Base-by-base conservation (phyloP, 2,329 filamentous ascomycete genomes). In the Penicillium verrucosum region DNA sequence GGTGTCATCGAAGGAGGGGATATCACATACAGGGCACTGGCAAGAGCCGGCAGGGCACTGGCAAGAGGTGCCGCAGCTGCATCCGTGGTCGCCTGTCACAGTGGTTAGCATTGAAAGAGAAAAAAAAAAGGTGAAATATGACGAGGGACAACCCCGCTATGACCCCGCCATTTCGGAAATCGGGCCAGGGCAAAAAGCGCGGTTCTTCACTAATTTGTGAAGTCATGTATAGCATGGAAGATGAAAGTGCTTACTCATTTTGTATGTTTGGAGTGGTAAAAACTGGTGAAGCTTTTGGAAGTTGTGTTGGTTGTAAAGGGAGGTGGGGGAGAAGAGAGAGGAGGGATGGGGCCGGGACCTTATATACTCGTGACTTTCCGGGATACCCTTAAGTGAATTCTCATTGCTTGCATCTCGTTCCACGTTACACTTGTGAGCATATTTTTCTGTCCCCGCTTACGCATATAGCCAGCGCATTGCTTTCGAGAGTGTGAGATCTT, bases 61-160 rank as follows among this genome's bases (percentile, higher is more conserved):
- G 72, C 73, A 76, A 58, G 72, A 72, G 65, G 68, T 56, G 60
- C 74, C 74, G 66, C 73, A 76, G 68, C 66, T 71, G 70, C 74
- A 76, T 60, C 64, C 66, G 72, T 74, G 73, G 57, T 72, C 71
- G 61, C 62, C 65, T 71, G 51, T 60, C 16, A 18, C 11, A 12
- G 43, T 59, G 29, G 59, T 62, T 46, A 66, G 55, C 41, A 54
- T 58, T 30, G 23, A 14, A 40, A 55, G 34, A 9, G 9, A 5
- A 37, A 8, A 27, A 41, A 37, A 9, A 9, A 38, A 25, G 16
- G 16, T 37, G 48, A 41, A 57, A 48, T 45, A 54, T 42, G 48
- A 48, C 27, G 25, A 42, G 45, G 42, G 45, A 37, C 48, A 40
- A 50, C 45, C 51, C 65, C 64, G 62, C 64, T 43, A 59, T 62